Evolutionary conservation across 2,329 filamentous ascomycete genomes (phyloP).

Genomic region (Verticillium longisporum): DNA sequence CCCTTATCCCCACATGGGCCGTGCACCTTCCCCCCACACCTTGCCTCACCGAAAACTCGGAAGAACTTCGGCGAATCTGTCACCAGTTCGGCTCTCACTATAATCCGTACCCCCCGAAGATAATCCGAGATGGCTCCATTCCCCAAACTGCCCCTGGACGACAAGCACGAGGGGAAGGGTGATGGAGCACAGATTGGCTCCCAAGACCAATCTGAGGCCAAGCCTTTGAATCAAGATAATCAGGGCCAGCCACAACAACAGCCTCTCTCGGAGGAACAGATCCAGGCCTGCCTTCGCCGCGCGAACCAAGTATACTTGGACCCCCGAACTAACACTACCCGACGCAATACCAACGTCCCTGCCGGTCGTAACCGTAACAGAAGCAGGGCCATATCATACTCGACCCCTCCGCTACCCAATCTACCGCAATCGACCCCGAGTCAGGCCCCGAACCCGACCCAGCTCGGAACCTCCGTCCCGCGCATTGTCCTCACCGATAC

Average conservation of each 20-base stretch:
- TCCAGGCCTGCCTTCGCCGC: not conserved
- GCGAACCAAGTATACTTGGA: not conserved
- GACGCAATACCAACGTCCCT: not conserved
- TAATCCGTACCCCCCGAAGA: not conserved
- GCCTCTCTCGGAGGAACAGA: not conserved
- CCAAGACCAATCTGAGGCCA: not conserved
- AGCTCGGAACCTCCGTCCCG: not conserved
- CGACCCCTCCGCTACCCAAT: not conserved
- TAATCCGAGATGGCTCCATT: not conserved
- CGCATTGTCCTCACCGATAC: not conserved
- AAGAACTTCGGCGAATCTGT: not conserved
- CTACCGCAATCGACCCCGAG: not conserved
- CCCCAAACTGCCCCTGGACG: not conserved
- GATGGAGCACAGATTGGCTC: not conserved
- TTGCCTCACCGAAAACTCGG: not conserved
- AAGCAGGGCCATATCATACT: not conserved
- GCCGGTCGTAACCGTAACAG: not conserved
- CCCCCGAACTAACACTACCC: not conserved
- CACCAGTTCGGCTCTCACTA: not conserved
- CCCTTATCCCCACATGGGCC: not conserved
- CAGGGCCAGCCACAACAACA: not conserved
- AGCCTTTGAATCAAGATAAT: not conserved
- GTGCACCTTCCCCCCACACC: not conserved
- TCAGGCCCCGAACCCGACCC: not conserved
- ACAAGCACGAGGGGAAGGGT: not conserved